Evolutionary conservation across 1,284 basidiomycete genomes (phyloP).

Genomic region (Rhodotorula sp.): DNA sequence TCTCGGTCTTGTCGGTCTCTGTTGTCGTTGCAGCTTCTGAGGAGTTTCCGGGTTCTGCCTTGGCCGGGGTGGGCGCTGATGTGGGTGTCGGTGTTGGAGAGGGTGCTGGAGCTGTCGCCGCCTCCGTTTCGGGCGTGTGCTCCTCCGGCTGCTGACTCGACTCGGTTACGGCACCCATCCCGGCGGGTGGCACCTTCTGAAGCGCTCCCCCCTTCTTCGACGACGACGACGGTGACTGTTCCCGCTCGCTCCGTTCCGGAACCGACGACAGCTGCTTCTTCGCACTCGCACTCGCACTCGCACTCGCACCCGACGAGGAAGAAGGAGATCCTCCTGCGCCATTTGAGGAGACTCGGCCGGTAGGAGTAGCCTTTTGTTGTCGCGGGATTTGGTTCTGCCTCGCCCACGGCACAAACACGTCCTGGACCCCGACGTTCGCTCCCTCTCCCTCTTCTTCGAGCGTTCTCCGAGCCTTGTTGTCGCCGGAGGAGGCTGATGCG

Average conservation of each 20-base stretch:
- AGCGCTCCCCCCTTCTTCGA: too few relatives aligned
- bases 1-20: slow-evolving; percentile 21
- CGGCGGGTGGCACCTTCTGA: too few relatives aligned
- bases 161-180: too few relatives aligned
- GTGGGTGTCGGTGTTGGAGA: too few relatives aligned
- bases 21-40: background rate
- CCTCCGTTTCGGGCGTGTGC: slow-evolving; percentile 16
- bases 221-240: too few relatives aligned
- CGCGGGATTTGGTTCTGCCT: slow-evolving; percentile 49
- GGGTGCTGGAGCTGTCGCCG: background rate
- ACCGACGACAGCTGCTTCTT: too few relatives aligned
- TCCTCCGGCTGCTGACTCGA: too few relatives aligned
- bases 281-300: too few relatives aligned
- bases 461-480: background rate
- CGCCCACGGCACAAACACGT: slow-evolving; percentile 75
- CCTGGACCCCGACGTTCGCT: slow-evolving; percentile 52
- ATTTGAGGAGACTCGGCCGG: background rate
- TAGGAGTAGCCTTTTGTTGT: slow-evolving; percentile 47
- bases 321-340: background rate
- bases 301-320: too few relatives aligned
- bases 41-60: background rate
- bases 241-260: too few relatives aligned
- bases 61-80: too few relatives aligned
- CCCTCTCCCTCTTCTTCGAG: background rate
- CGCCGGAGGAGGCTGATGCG: too few relatives aligned